A percentile compares a stretch with the other conserved stretches of the same genome.
Conservation (phyloP, 2,329 filamentous ascomycete genomes). For the Ampelomyces quisqualis region DNA sequence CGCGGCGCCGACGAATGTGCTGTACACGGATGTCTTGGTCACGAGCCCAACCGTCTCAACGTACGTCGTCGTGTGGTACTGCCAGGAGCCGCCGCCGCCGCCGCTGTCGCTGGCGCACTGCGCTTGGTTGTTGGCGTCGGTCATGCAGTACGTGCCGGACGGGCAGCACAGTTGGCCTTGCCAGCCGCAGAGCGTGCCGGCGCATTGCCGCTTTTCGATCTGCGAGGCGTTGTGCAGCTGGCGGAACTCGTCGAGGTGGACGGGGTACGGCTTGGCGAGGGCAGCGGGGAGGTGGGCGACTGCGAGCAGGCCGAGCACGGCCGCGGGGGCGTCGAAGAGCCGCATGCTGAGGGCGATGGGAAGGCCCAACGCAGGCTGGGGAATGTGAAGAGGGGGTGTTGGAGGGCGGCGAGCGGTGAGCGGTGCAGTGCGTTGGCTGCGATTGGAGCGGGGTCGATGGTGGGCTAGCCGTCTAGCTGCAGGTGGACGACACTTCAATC, state of each 20-base stretch:
- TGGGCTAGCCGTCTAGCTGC: conserved; percentile 18
- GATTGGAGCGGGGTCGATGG: conserved; percentile 20
- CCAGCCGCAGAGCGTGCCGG: conserved; percentile 34
- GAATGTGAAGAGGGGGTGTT: conserved; percentile 3
- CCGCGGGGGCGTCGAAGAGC: conserved; percentile 66
- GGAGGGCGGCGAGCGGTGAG: conserved; percentile 22
- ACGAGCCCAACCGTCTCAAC: conserved; percentile 54
- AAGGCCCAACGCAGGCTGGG: conserved; percentile 9
- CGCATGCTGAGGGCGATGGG: conserved; percentile 25
- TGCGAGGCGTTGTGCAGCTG: conserved; percentile 35
- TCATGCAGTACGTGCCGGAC: conserved; percentile 31
- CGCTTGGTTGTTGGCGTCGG: conserved; percentile 40
- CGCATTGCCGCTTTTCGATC: conserved; percentile 17
- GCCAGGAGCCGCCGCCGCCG: conserved; percentile 50
- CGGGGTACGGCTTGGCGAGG: conserved; percentile 44
- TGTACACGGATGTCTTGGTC: conserved; percentile 58
- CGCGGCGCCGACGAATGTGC: conserved; percentile 35
- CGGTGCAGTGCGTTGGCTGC: conserved; percentile 14
- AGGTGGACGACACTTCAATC: conserved; percentile 3
- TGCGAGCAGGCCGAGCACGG: conserved; percentile 52
- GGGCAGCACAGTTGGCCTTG: conserved; percentile 41
- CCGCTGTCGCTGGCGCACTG: conserved; percentile 28
- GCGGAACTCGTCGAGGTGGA: conserved; percentile 28
- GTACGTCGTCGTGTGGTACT: conserved; percentile 59
- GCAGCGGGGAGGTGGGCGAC: conserved; percentile 54